Evolutionary conservation across 2,329 filamentous ascomycete species (phyloP).

Genomic region (Diaporthe batatas): DNA sequence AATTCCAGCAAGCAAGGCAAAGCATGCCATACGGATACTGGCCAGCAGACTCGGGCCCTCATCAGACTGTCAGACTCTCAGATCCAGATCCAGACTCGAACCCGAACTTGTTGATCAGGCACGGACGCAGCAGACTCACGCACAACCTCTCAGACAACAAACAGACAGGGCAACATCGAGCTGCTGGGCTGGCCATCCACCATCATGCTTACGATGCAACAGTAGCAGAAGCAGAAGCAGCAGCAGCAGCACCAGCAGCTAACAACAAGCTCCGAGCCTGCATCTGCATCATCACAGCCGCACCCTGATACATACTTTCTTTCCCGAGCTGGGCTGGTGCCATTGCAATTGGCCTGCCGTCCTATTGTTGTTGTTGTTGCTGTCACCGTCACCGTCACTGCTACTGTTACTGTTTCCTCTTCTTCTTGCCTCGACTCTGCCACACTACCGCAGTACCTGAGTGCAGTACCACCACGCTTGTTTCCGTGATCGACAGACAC

Average conservation of each 20-base stretch:
- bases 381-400: background rate
- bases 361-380: slow-evolving; percentile 5
- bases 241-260: background rate
- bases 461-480: background rate
- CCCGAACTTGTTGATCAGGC: background rate
- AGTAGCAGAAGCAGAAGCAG: slow-evolving; percentile 2
- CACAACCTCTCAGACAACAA: background rate
- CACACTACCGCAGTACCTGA: background rate
- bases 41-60: background rate
- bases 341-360: slow-evolving; percentile 2
- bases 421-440: too few species aligned
- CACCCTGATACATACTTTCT: too few species aligned
- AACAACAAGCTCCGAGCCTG: slow-evolving; percentile 19
- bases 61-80: background rate
- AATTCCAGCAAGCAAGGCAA: background rate
- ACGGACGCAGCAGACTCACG: slow-evolving; percentile 5
- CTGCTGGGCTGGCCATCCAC: background rate
- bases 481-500: slow-evolving; percentile 15
- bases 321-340: background rate
- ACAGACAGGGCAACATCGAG: background rate
- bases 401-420: background rate
- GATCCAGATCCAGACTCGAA: background rate
- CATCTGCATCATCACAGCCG: background rate
- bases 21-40: background rate
- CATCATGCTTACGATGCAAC: slow-evolving; percentile 22